Evolutionary conservation across 106 monocot genomes (phyloP), one percentile per base, ranked within the genome.

Genomic region (Dactylorhiza incarnata): DNA sequence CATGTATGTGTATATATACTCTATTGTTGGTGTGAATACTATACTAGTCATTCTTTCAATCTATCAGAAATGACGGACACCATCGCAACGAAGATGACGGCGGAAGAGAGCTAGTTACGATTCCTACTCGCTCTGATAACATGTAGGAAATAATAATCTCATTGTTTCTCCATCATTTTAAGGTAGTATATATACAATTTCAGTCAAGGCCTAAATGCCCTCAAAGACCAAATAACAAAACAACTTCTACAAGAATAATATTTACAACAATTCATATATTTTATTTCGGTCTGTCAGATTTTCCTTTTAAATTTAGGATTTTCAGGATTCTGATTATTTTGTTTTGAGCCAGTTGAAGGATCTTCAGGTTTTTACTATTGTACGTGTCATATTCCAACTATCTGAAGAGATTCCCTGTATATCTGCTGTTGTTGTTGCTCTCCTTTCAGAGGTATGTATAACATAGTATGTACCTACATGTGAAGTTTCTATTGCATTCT

Each of bases 331-430:
- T 69, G 0, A 45, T 12, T 7, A 44, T 9, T n/a, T 46, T 45
- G 5, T 69, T 10, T 48, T 72, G 72, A 23, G 44, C 49, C 49
- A 97, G 96, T 80, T 97, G 82, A 97, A 97, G 77, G 84, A 97
- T 83, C 93, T 97, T 73, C 90, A 89, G 80, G 89, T 97, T 59
- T 97, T 86, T 66, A 93, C 93, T 67, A 81, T 93, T 74, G 69
- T 97, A 19, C 90, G 96, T 73, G 93, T 91, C 54, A 91, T 97
- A 73, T 97, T 97, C 52, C 93, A 97, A 86, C 88, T 97, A 68
- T 89, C 81, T 58, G 96, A 97, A 75, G 96, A 97, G 80, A 91
- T 97, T 9, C 96, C 96, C 24, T 97, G 96, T 83, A 93, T 97
- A 50, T 97, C 96, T 76, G 96, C 96, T 75, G 89, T 97, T 73